Evolutionary conservation across 768 basidiomycete species (phyloP), one percentile per base, ranked within the genome.

Genomic region (Hemileccinum rubropunctum): DNA sequence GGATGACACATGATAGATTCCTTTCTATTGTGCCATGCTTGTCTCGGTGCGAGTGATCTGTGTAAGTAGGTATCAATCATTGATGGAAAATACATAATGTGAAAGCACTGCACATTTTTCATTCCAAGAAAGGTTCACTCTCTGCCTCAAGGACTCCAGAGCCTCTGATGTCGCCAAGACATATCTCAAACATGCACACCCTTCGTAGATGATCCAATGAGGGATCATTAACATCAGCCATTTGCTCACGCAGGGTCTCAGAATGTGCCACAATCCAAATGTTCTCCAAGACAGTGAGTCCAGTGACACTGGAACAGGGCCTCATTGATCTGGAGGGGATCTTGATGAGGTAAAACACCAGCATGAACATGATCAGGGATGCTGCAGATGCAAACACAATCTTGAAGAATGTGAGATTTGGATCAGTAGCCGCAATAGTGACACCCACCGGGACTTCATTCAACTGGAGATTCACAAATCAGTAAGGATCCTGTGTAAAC

Each of bases 261-360:
- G 58, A 54, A 21, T 53, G 52, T 6, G 17, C 36, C 33, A 34
- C 37, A 28, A 59, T 8, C 58, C 58, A 58, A 0, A 59, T 39
- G 0, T 21, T 41, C 38, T 58, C 57, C 27, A 58, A 13, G 12
- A 59, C 44, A 42, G 52, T 53, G 8, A 47, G 11, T n/a, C 52
- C 34, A 26, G 42, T 41, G 10, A 58, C 47, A 11, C 35, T 6
- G 10, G 17, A 0, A 1, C 32, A 20, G 5, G n/a, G 2, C 3
- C 8, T 1, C 10, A 15, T 36, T 17, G 8, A 17, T 20, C 14
- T 27, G 20, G 26, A 27, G 8, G 53, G 39, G 4, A 36, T 17
- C 1, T 36, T 14, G 13, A 37, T 37, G 1, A 59, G 6, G 12
- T 6, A 40, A 2, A 56, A 15, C 1, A 15, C 33, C 13, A 59